Conservation (phyloP, 1,284 basidiomycete genomes). For the Rhodotorula mucilaginosa region DNA sequence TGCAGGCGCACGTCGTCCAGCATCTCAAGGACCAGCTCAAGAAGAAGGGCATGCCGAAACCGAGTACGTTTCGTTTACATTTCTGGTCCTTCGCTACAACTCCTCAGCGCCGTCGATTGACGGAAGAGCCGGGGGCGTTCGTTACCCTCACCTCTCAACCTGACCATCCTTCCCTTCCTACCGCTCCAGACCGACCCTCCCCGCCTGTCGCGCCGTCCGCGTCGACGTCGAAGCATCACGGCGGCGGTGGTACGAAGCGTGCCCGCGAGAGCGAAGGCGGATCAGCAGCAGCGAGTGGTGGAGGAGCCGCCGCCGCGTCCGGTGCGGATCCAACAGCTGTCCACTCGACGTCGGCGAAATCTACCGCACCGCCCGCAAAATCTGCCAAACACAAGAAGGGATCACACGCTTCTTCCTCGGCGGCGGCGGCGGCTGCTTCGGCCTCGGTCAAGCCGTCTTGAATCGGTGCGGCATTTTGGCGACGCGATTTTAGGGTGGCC, state of each 20-base stretch:
- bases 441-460: neutral
- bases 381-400: conserved; percentile 1
- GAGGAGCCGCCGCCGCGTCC: neutral
- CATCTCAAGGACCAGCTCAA: conserved; percentile 74
- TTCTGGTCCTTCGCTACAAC: too few relatives aligned
- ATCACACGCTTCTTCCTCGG: neutral
- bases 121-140: too few relatives aligned
- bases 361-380: neutral
- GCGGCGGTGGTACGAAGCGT: conserved; percentile 5
- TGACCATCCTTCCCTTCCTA: too few relatives aligned
- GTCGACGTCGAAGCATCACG: neutral
- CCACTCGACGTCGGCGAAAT: neutral
- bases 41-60: conserved; percentile 14
- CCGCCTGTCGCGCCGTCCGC: neutral
- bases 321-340: neutral
- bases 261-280: conserved; percentile 16
- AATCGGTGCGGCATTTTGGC: too few relatives aligned
- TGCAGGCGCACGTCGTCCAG: conserved; percentile 79
- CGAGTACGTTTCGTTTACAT: neutral
- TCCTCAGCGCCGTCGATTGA: too few relatives aligned
- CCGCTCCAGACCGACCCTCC: neutral
- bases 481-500: too few relatives aligned
- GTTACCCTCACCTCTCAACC: too few relatives aligned
- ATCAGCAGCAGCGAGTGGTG: neutral
- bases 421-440: neutral